Evolutionary conservation across 805 yeast genomes (phyloP).

Genomic region (Candida multigemmis): DNA sequence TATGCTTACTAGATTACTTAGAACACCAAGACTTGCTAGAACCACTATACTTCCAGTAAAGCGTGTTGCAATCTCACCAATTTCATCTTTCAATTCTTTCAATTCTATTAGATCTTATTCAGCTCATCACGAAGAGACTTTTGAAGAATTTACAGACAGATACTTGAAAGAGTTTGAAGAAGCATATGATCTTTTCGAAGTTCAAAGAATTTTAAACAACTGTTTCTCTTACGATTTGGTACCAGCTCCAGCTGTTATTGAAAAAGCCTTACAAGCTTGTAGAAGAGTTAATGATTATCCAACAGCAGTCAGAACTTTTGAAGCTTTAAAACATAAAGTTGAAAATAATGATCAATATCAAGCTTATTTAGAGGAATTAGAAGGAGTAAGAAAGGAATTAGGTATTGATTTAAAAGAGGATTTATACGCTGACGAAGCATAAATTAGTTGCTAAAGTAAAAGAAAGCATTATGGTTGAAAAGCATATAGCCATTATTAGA

Average conservation of each 20-base stretch:
- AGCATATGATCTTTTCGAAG: conserved; percentile 38
- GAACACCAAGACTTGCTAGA: conserved; percentile 6
- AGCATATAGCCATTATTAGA: conserved; percentile 35
- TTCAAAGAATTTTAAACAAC: conserved; percentile 88
- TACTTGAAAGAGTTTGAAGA: conserved; percentile 89
- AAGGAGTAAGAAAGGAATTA: conserved; percentile 82
- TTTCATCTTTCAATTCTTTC: too few species aligned
- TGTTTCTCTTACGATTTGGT: conserved; percentile 97
- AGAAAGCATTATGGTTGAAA: conserved; percentile 1
- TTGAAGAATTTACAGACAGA: conserved; percentile 87
- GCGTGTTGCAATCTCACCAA: too few species aligned
- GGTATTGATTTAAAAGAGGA: conserved; percentile 93
- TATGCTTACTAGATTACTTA: too few species aligned
- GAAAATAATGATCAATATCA: conserved; percentile 90
- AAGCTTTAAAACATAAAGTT: conserved; percentile 93
- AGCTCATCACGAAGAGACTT: conserved; percentile 81
- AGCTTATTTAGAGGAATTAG: conserved; percentile 92
- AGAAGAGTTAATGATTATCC: conserved; percentile 99
- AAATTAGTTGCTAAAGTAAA: conserved; percentile 4
- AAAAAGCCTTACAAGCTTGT: conserved; percentile 93
- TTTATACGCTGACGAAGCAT: conserved; percentile 39
- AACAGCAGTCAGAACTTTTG: conserved; percentile 96
- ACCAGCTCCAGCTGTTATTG: conserved; percentile 94
- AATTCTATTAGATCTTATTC: conserved; percentile 75
- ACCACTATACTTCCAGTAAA: too few species aligned